Conservation (phyloP, 2,329 filamentous ascomycete species). For the Bretziella fagacearum region DNA sequence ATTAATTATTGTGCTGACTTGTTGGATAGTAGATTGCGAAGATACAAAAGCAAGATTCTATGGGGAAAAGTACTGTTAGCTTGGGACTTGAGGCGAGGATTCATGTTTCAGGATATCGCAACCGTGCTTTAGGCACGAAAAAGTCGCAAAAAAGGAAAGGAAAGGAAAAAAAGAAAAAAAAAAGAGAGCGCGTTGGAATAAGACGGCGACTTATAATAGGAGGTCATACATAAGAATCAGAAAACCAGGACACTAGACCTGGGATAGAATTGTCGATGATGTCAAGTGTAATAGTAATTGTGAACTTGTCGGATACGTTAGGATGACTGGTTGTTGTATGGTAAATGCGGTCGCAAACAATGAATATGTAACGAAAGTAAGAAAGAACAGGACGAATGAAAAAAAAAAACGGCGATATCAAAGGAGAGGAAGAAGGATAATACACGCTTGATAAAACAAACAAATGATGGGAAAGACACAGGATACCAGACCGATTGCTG, state of each 20-base stretch:
- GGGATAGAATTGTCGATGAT: background rate
- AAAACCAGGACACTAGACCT: constrained; percentile 1
- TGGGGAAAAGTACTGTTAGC: background rate
- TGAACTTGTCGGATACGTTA: constrained; percentile 6
- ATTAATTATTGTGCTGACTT: background rate
- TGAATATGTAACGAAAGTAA: constrained; percentile 16
- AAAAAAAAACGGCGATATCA: constrained; percentile 14
- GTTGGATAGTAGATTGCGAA: background rate
- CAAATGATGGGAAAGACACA: constrained; percentile 10
- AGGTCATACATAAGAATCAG: too few species aligned
- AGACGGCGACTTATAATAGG: too few species aligned
- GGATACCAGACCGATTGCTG: constrained; percentile 11
- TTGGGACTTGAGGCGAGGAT: background rate
- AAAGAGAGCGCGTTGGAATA: too few species aligned
- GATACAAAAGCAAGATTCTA: constrained; percentile 1
- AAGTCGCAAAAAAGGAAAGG: background rate
- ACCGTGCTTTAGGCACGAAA: background rate
- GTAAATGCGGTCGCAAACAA: constrained; percentile 16
- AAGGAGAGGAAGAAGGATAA: constrained; percentile 14
- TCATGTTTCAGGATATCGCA: background rate
- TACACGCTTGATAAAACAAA: constrained; percentile 15
- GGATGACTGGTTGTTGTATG: constrained; percentile 2
- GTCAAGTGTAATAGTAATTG: background rate
- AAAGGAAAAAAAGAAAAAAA: background rate
- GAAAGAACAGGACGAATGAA: constrained; percentile 18